Evolutionary conservation across 202 grass and related monocot genomes (phyloP), one percentile per base, ranked within the genome.

Genomic region (Eragrostis tef): DNA sequence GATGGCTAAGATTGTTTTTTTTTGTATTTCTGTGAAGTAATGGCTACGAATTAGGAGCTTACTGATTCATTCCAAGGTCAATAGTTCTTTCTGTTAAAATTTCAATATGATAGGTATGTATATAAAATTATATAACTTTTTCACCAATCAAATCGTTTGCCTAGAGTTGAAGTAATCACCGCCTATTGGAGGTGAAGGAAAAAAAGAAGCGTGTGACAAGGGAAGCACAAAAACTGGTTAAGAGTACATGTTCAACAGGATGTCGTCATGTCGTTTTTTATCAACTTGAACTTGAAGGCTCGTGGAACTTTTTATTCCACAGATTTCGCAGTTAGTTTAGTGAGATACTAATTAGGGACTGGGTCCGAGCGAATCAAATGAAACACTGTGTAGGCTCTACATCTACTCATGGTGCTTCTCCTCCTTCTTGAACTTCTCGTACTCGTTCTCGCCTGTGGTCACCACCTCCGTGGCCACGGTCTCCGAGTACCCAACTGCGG

Each of bases 331-430:
- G 5, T 59, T 59, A 22, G 9, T 59, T 59, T 9, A 11, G 2
- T 59, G 21, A 59, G 56, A 22, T 59, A 59, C 44, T 46, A 46
- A 11, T 4, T 5, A 59, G 5, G 3, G 3, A 59, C 11, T 25
- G 20, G n/a, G 54, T 22, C 54, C 20, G 7, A 58, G 7, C 20
- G 9, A 58, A 58, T 24, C n/a, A 58, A 58, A 58, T 24, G 3
- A 9, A 6, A 56, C 7, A 46, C 44, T 53, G 50, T 53, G 5
- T 53, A 53, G 12, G 44, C 44, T 46, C 9, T 11, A 46, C 44
- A 46, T 8, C 7, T 10, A 8, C 43, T 6, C 7, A 46, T 97
- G 78, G 17, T 97, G 89, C 89, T 97, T 97, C 87, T 92, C 94
- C 88, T 94, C 89, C 78, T 90, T 88, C 78, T 57, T 79, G 83